These are phyloP conservation scores for Aspergillus sp. DNA, from an alignment of 2,329 filamentous ascomycete genomes.

Conservation along the genomic window DNA sequence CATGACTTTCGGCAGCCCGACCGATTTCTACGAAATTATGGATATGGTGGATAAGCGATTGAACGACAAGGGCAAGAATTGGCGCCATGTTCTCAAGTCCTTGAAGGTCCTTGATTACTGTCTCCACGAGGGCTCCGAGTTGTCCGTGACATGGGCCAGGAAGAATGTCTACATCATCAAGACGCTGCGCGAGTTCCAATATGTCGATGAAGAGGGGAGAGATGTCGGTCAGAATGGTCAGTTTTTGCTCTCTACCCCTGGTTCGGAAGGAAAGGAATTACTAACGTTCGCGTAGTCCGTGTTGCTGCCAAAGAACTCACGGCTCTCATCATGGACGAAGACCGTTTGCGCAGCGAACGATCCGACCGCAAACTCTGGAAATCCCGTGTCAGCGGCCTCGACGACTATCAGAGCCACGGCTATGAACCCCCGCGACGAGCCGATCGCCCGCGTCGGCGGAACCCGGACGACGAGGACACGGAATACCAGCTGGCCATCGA, in stretches of 20 bases:
- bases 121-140: constrained; percentile 89
- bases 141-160: constrained; percentile 94
- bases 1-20: constrained; percentile 93
- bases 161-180: constrained; percentile 99
- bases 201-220: constrained; percentile 87
- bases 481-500: constrained; percentile 88
- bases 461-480: constrained; percentile 64
- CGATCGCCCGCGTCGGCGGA: constrained; percentile 43
- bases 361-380: constrained; percentile 94
- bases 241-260: constrained; percentile 21
- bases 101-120: constrained; percentile 97
- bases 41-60: constrained; percentile 98
- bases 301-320: constrained; percentile 95
- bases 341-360: constrained; percentile 79
- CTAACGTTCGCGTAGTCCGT: constrained; percentile 54
- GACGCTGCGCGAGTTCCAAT: constrained; percentile 92
- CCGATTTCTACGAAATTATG: constrained; percentile 99
- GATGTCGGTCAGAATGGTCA: constrained; percentile 95
- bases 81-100: constrained; percentile 95
- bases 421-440: constrained; percentile 29
- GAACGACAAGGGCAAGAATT: constrained; percentile 99
- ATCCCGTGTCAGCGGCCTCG: constrained; percentile 85
- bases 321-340: constrained; percentile 83
- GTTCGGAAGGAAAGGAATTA: constrained; percentile 1
- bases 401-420: constrained; percentile 53